A percentile compares a stretch with the other conserved stretches of the same genome.
Evolutionary conservation across 768 basidiomycete species (phyloP).

Genomic region (Daedaleopsis sinensis): DNA sequence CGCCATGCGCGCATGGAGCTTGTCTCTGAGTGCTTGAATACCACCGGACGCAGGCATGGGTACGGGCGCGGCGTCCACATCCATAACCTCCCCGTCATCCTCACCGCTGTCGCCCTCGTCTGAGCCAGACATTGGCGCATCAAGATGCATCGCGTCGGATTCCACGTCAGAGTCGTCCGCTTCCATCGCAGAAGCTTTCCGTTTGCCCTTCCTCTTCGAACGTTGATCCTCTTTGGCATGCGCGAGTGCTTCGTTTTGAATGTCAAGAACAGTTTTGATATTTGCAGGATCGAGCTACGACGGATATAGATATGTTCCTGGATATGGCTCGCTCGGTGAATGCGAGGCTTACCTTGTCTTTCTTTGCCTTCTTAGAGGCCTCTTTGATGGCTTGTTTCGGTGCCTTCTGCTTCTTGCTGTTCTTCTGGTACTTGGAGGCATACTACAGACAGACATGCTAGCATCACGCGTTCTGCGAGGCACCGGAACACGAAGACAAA

Average conservation of each 20-base stretch:
- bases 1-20: slow-evolving; percentile 75
- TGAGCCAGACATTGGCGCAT: slow-evolving; percentile 37
- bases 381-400: slow-evolving; percentile 89
- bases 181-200: slow-evolving; percentile 38
- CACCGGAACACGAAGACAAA: neutral
- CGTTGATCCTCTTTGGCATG: slow-evolving; percentile 20
- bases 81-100: slow-evolving; percentile 37
- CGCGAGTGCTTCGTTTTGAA: slow-evolving; percentile 58
- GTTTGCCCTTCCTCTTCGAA: slow-evolving; percentile 47
- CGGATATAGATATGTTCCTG: neutral
- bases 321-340: neutral
- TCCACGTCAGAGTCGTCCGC: slow-evolving; percentile 33
- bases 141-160: slow-evolving; percentile 41
- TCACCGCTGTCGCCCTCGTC: slow-evolving; percentile 37
- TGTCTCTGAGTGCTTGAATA: slow-evolving; percentile 66
- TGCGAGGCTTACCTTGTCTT: slow-evolving; percentile 65
- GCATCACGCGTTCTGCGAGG: neutral
- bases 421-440: slow-evolving; percentile 78
- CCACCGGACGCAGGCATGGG: slow-evolving; percentile 70
- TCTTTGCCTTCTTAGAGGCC: slow-evolving; percentile 84
- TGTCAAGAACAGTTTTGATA: slow-evolving; percentile 75
- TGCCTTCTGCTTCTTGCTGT: slow-evolving; percentile 78
- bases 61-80: slow-evolving; percentile 33
- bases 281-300: slow-evolving; percentile 92
- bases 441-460: slow-evolving; percentile 34